Evolutionary conservation across 306 rosid species (phyloP), one percentile per base, ranked within the genome.

Genomic region (Prunus mume): DNA sequence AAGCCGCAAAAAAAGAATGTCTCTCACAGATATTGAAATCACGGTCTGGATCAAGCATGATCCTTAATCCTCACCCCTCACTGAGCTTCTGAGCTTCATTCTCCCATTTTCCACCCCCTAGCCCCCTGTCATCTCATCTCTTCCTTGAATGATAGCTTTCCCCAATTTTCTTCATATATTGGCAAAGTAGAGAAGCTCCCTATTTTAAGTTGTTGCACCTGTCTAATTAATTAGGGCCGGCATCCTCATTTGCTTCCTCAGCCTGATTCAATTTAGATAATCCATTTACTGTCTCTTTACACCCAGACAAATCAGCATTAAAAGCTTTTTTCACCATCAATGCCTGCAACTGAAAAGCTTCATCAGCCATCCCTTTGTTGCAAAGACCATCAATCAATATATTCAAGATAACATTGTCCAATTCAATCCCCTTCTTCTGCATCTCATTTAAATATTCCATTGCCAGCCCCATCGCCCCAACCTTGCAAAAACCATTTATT

Each of bases 311-410:
- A 57, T 57, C 63, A 57, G 30, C 63, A 57, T 20, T 57, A 13
- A 57, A n/a, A 20, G 22, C 63, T 11, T n/a, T 57, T 69, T 57
- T 73, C 71, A 54, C 57, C 80, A 80, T 80, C 47, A 64, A 12
- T 41, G 58, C 68, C 51, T 73, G 80, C 71, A 77, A 50, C 62
- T 69, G 68, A 69, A 73, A 65, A 69, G 82, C 82, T 78, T 84
- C 67, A 11, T 41, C 25, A 3, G 71, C 58, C 82, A 80, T 72
- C 32, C 82, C 82, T 7, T 17, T 27, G 24, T 25, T 15, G 80
- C 80, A 57, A 49, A 80, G 74, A 14, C 77, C 80, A 62, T 56
- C 68, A 12, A 69, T 65, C 74, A 84, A 69, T 11, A 64, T 57
- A 24, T 64, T 57, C 22, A 77, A 57, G 50, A 63, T 69, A 19